phyloP scores from a whole-genome alignment of 2,329 filamentous ascomycete genomes.

The Colletotrichum neosansevieriae region DNA sequence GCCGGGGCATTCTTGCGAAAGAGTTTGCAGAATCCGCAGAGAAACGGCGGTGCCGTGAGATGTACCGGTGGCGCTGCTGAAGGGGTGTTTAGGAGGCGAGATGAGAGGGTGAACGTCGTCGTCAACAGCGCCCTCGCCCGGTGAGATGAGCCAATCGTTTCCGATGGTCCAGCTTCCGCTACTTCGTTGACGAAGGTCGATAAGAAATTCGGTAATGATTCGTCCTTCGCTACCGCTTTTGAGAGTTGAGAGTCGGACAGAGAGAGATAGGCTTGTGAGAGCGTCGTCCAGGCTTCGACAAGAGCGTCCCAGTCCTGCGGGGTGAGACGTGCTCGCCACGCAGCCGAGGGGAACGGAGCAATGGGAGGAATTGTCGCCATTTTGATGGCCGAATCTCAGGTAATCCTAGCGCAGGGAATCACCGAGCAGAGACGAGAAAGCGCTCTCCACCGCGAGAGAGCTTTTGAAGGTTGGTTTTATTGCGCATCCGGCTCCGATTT shows the following conservation, averaged over 20 bases:
- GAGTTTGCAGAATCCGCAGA: constrained; percentile 75
- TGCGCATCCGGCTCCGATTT: neutral
- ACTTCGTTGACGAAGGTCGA: constrained; percentile 72
- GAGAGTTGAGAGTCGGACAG: constrained; percentile 68
- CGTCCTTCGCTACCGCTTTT: constrained; percentile 63
- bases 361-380: constrained; percentile 72
- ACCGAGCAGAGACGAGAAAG: neutral
- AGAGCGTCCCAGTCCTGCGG: constrained; percentile 82
- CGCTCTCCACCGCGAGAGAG: neutral
- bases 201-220: constrained; percentile 73
- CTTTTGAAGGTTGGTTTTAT: constrained; percentile 11
- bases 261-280: constrained; percentile 74
- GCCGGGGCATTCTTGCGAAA: constrained; percentile 74
- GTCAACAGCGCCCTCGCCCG: constrained; percentile 66
- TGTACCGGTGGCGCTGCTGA: constrained; percentile 54
- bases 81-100: constrained; percentile 62
- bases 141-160: constrained; percentile 50
- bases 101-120: constrained; percentile 72
- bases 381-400: constrained; percentile 29
- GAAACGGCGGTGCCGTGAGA: constrained; percentile 74
- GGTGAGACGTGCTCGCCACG: constrained; percentile 74
- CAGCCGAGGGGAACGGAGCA: constrained; percentile 79
- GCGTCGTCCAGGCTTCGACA: constrained; percentile 79
- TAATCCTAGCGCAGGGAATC: too few relatives aligned
- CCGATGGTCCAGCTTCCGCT: constrained; percentile 50